These are phyloP conservation scores for Komagataella mondaviorum DNA, from an alignment of 805 yeast genomes.

Conservation along the genomic window DNA sequence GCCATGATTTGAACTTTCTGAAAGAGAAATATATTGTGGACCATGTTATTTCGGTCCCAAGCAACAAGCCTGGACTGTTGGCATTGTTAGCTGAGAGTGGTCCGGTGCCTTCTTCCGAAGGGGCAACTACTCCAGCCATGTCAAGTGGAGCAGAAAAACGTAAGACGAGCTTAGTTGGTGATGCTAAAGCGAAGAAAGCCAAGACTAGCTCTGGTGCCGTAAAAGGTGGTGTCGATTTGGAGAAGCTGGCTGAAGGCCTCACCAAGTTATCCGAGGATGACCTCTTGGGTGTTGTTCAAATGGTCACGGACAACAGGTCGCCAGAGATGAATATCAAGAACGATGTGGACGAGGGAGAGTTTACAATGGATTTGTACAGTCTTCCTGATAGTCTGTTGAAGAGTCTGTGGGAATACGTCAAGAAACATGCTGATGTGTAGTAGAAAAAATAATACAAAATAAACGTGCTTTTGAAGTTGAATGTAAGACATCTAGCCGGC, in stretches of 20 bases:
- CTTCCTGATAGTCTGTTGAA: constrained; percentile 83
- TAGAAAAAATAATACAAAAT: not conserved
- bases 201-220: constrained; percentile 33
- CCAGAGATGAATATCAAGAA: constrained; percentile 92
- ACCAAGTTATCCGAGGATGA: constrained; percentile 88
- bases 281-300: constrained; percentile 85
- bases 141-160: constrained; percentile 3
- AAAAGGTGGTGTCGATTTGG: constrained; percentile 76
- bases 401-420: constrained; percentile 90
- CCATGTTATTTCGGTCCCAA: constrained; percentile 65
- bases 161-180: constrained; percentile 10
- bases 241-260: constrained; percentile 78
- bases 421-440: constrained; percentile 34
- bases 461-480: not conserved
- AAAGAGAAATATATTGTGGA: constrained; percentile 67
- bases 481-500: not conserved
- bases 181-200: constrained; percentile 34
- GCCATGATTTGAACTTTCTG: constrained; percentile 81
- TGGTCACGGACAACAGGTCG: constrained; percentile 93
- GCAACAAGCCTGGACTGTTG: constrained; percentile 59
- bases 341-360: constrained; percentile 94
- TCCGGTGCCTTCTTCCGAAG: constrained; percentile 47
- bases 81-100: constrained; percentile 73
- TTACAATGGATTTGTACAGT: constrained; percentile 89
- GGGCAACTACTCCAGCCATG: constrained; percentile 5